A percentile compares a stretch with the other conserved stretches of the same genome.
phyloP scores from a whole-genome alignment of 257 asterid species.

The Nicotiana sylvestris region DNA sequence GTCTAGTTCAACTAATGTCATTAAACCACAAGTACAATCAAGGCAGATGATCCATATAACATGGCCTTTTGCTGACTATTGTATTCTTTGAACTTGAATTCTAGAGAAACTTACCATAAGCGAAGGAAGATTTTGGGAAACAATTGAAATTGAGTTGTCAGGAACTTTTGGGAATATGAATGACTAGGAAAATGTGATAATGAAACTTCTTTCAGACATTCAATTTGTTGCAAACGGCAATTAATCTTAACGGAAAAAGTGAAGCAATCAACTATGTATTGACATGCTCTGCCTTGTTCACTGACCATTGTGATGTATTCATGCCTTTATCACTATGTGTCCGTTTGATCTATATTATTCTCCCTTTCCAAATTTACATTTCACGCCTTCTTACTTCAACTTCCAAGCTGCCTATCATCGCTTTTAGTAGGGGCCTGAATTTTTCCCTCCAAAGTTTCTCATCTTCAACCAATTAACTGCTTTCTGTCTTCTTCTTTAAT shows the following conservation, averaged over 20 bases:
- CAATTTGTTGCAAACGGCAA: not conserved
- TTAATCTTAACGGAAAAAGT: no score
- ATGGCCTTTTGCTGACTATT: not conserved
- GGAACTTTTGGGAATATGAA: not conserved
- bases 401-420: not conserved
- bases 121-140: not conserved
- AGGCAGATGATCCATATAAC: not conserved
- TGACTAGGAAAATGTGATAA: not conserved
- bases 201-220: not conserved
- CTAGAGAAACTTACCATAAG: not conserved
- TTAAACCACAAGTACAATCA: not conserved
- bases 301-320: not conserved
- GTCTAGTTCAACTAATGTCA: not conserved
- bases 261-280: not conserved
- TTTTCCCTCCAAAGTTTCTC: not conserved
- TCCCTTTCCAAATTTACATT: not conserved
- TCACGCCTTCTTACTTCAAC: not conserved
- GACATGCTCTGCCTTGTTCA: not conserved
- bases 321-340: not conserved
- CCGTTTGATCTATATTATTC: not conserved
- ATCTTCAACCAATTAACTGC: not conserved
- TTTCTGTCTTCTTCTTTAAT: no score
- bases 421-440: not conserved
- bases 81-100: not conserved
- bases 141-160: not conserved